These are phyloP conservation scores for Inga laurina DNA, from an alignment of 306 rosid species.

Conservation along the genomic window DNA sequence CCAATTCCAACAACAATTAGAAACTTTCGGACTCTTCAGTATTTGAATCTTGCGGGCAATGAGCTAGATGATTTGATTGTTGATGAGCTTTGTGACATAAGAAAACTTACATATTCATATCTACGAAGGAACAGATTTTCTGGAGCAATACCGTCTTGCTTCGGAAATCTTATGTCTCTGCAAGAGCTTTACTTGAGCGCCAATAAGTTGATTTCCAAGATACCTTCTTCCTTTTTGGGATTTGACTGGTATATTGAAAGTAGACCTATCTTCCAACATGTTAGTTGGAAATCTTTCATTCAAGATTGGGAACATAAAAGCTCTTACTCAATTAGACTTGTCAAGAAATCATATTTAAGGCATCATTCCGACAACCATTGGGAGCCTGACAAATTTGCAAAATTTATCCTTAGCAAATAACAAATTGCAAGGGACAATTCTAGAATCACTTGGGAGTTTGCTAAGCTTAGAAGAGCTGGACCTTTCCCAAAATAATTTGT, in stretches of 20 bases:
- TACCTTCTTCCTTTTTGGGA: constrained; percentile 13
- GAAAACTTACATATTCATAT: not conserved
- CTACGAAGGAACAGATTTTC: constrained; percentile 16
- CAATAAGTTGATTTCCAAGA: not conserved
- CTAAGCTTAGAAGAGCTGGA: not conserved
- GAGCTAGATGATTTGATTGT: constrained; percentile 24
- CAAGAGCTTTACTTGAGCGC: constrained; percentile 1
- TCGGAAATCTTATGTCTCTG: constrained; percentile 27
- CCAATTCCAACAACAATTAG: not conserved
- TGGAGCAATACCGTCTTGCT: constrained; percentile 27
- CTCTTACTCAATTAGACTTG: not conserved
- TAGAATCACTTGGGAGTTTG: not conserved
- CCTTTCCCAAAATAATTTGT: not conserved
- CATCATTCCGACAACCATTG: constrained; percentile 16
- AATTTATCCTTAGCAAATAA: not conserved
- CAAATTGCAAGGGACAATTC: not conserved
- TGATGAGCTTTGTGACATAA: constrained; percentile 23
- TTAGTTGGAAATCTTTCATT: constrained; percentile 6
- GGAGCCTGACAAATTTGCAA: not conserved
- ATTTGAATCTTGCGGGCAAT: constrained; percentile 10
- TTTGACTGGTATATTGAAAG: not conserved
- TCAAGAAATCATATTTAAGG: constrained; percentile 25
- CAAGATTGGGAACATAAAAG: constrained; percentile 20
- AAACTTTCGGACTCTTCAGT: constrained; percentile 20
- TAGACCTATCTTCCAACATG: constrained; percentile 27